Evolutionary conservation across 2,329 filamentous ascomycete genomes (phyloP).

Genomic region (Cordyceps cicadae): DNA sequence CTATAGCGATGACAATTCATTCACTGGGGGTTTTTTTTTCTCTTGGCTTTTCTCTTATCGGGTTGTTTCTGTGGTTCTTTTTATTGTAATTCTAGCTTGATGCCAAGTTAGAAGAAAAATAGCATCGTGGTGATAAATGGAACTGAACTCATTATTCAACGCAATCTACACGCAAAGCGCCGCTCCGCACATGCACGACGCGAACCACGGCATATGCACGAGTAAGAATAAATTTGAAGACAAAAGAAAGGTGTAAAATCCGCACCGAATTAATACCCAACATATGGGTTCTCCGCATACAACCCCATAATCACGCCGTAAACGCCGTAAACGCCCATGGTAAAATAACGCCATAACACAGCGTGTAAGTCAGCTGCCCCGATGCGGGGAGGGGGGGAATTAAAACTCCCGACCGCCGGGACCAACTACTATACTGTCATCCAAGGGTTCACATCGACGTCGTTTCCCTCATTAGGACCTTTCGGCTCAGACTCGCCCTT

Average conservation of each 20-base stretch:
- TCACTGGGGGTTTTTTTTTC: background rate
- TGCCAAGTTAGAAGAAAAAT: too few species aligned
- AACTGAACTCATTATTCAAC: too few species aligned
- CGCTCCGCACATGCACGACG: too few species aligned
- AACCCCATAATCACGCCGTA: too few species aligned
- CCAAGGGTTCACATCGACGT: background rate
- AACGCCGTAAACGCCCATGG: background rate
- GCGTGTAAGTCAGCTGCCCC: background rate
- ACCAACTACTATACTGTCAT: background rate
- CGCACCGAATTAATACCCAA: too few species aligned
- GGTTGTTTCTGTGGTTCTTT: background rate
- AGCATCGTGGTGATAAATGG: too few species aligned
- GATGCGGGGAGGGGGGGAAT: too few species aligned
- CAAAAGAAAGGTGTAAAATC: background rate
- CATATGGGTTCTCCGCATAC: too few species aligned
- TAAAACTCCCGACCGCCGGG: background rate
- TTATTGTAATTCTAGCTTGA: too few species aligned
- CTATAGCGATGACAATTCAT: background rate
- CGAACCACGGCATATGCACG: too few species aligned
- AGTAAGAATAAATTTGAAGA: too few species aligned
- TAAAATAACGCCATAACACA: background rate
- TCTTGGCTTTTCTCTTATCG: background rate
- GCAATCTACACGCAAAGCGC: too few species aligned
- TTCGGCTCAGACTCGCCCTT: background rate
- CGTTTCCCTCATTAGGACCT: background rate